A percentile compares a stretch with the other conserved stretches of the same genome.
Evolutionary conservation across 2,329 filamentous ascomycete species (phyloP).

Genomic region (Pseudocercospora eumusae): DNA sequence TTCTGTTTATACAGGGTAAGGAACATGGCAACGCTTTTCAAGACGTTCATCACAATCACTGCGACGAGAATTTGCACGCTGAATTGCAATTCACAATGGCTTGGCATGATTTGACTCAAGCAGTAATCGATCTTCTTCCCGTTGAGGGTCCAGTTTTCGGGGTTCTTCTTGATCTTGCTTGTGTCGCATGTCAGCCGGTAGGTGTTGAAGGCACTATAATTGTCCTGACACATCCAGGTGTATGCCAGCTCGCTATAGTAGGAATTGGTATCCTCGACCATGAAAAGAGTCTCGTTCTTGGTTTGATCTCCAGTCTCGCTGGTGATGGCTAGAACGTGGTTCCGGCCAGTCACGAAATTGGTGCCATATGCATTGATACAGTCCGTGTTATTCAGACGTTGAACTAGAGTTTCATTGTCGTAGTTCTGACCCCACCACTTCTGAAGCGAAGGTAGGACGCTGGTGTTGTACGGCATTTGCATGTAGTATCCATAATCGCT

Average conservation of each 20-base stretch:
- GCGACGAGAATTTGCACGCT: conserved; percentile 19
- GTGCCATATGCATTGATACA: conserved; percentile 22
- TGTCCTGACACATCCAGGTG: conserved; percentile 1
- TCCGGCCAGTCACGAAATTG: conserved; percentile 16
- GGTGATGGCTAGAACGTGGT: conserved; percentile 21
- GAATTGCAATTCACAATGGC: conserved; percentile 25
- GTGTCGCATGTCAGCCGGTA: background rate
- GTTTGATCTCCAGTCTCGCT: conserved; percentile 12
- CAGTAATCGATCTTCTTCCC: conserved; percentile 26
- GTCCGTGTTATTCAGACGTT: conserved; percentile 19
- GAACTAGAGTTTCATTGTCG: conserved; percentile 8
- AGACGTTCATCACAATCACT: conserved; percentile 20
- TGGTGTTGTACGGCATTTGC: background rate
- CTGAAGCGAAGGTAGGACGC: conserved; percentile 5
- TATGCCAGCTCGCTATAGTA: background rate
- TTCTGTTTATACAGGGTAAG: conserved; percentile 14
- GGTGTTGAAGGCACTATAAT: background rate
- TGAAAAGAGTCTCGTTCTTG: conserved; percentile 21
- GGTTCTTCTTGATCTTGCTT: conserved; percentile 4
- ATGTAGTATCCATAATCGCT: conserved; percentile 10
- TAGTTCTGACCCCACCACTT: conserved; percentile 12
- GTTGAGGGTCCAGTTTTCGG: conserved; percentile 18
- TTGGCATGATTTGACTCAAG: conserved; percentile 10
- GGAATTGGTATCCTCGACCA: background rate
- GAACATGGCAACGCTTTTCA: conserved; percentile 25